These are phyloP conservation scores for Saposhnikovia divaricata DNA, from an alignment of 129 eudicot species.

Conservation along the genomic window DNA sequence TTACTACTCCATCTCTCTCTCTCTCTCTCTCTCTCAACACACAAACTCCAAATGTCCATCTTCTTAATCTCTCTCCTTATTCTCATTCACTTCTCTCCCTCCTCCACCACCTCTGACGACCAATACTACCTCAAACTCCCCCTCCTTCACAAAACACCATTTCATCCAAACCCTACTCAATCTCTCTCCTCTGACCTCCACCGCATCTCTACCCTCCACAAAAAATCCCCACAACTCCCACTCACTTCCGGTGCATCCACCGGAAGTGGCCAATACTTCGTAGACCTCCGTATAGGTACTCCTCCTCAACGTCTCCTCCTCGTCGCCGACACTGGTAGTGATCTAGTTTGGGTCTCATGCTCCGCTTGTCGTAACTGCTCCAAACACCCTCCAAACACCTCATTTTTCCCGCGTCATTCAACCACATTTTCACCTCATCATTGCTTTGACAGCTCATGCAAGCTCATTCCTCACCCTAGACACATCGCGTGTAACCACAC, in stretches of 20 bases:
- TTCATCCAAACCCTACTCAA: conserved; percentile 32
- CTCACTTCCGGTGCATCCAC: conserved; percentile 59
- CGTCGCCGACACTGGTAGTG: conserved; percentile 71
- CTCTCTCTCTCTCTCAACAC: conserved; percentile 1
- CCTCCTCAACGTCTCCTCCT: conserved; percentile 63
- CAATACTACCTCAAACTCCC: conserved; percentile 40
- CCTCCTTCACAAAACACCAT: conserved; percentile 38
- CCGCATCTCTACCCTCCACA: conserved; percentile 13
- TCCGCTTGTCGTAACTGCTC: conserved; percentile 57
- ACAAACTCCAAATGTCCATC: not conserved
- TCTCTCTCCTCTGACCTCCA: conserved; percentile 45
- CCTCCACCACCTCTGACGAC: conserved; percentile 21
- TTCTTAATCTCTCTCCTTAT: conserved; percentile 16
- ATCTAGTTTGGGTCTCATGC: conserved; percentile 71
- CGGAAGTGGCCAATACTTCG: conserved; percentile 74
- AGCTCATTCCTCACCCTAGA: conserved; percentile 54
- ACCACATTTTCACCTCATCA: conserved; percentile 47
- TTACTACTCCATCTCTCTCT: conserved; percentile 8
- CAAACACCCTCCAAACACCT: conserved; percentile 32
- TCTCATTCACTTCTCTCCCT: conserved; percentile 22
- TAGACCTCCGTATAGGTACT: conserved; percentile 56
- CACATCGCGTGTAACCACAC: conserved; percentile 41
- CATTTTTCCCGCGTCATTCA: conserved; percentile 58
- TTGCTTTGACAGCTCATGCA: conserved; percentile 43
- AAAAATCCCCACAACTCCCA: conserved; percentile 41